phyloP scores from a whole-genome alignment of 1,139 yeast species.

The Debaryomyces nepalensis region DNA sequence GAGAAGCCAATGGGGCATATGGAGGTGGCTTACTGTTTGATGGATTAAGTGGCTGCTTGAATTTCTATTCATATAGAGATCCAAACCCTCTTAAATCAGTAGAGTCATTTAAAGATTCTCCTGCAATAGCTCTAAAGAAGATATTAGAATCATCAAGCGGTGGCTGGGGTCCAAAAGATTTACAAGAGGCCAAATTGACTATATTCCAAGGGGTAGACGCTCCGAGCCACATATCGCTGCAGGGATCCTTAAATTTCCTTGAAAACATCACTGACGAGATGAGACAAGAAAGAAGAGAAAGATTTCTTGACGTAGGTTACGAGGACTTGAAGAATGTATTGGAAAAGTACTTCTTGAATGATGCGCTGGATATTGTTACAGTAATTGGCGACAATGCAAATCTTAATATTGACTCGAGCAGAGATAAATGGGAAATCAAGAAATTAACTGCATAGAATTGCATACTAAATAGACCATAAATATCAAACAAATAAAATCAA shows the following conservation, averaged over 20 bases:
- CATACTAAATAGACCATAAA: constrained; percentile 7
- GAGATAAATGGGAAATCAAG: constrained; percentile 33
- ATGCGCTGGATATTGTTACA: constrained; percentile 38
- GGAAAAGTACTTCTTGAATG: constrained; percentile 55
- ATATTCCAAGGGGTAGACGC: constrained; percentile 93
- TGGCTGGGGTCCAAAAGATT: constrained; percentile 57
- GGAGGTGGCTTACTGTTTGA: constrained; percentile 93
- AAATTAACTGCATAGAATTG: constrained; percentile 13
- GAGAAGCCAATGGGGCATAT: constrained; percentile 97
- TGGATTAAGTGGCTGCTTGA: constrained; percentile 78
- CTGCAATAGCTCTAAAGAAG: constrained; percentile 56
- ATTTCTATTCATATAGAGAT: constrained; percentile 90
- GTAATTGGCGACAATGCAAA: constrained; percentile 57
- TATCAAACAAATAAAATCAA: background rate
- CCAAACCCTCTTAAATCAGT: constrained; percentile 82
- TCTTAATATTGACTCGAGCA: constrained; percentile 31
- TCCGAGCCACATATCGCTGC: constrained; percentile 79
- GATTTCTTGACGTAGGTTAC: constrained; percentile 65
- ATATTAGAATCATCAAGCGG: constrained; percentile 33
- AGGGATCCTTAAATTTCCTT: constrained; percentile 69
- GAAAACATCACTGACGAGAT: constrained; percentile 78
- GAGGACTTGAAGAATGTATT: constrained; percentile 68
- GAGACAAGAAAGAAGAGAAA: constrained; percentile 80
- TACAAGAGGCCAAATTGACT: constrained; percentile 88
- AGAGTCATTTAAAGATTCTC: constrained; percentile 61